Evolutionary conservation across 1,284 basidiomycete species (phyloP).

Genomic region (Malassezia dermatis): DNA sequence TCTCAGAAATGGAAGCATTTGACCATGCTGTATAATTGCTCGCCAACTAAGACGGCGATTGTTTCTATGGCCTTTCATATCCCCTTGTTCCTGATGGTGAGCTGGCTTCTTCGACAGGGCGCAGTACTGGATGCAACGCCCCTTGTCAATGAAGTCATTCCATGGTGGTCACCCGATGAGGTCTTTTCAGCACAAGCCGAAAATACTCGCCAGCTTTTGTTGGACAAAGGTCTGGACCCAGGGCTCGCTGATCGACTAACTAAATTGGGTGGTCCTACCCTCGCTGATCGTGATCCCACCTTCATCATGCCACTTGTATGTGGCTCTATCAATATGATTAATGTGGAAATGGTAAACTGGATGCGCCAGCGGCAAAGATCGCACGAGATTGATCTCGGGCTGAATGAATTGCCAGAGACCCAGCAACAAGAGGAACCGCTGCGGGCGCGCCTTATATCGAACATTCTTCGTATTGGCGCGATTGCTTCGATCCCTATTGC

Average conservation of each 20-base stretch:
- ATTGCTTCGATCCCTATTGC: constrained; percentile 65
- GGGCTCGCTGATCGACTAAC: constrained; percentile 23
- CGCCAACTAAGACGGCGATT: constrained; percentile 29
- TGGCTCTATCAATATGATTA: constrained; percentile 35
- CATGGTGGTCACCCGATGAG: constrained; percentile 39
- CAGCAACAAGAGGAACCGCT: constrained; percentile 20
- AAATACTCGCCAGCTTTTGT: constrained; percentile 25
- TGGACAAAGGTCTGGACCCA: constrained; percentile 35
- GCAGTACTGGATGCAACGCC: constrained; percentile 23
- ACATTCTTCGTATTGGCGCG: constrained; percentile 57
- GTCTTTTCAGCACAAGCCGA: constrained; percentile 30
- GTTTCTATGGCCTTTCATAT: constrained; percentile 31
- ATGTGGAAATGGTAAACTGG: constrained; percentile 36
- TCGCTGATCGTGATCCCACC: constrained; percentile 33
- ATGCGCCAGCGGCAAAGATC: constrained; percentile 19
- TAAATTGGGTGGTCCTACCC: constrained; percentile 34
- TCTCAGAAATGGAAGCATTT: constrained; percentile 26
- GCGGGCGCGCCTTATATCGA: constrained; percentile 55
- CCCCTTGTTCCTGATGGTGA: constrained; percentile 36
- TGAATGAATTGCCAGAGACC: constrained; percentile 9
- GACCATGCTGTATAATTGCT: constrained; percentile 27
- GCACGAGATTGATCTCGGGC: constrained; percentile 15
- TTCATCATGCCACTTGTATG: constrained; percentile 35
- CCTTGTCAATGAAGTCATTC: constrained; percentile 27
- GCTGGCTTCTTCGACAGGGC: constrained; percentile 30